Evolutionary conservation across 2,329 filamentous ascomycete species (phyloP), one percentile per base, ranked within the genome.

Genomic region (Albophoma yamanashiensis): DNA sequence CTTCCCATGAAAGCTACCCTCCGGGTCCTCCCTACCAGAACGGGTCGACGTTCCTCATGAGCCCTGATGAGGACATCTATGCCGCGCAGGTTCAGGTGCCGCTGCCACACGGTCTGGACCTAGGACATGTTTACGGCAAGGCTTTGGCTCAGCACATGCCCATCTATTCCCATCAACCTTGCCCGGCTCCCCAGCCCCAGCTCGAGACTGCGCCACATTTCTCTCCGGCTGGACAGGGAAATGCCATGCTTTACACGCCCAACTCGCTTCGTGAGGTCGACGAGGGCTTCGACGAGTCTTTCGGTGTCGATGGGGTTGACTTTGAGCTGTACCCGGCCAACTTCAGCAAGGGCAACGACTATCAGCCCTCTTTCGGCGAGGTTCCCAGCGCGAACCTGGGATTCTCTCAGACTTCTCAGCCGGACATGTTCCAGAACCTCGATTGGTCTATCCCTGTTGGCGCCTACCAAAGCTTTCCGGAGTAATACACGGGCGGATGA

Each of bases 221-320:
- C 62, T 91, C 88, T 4, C 87, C 88, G 11, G 79, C 80, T 59
- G 88, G 86, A 6, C 87, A 90, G 66, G 80, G 82, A 42, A 86
- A 88, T 62, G 76, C 85, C 1, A 89, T 89, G 75, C 79, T 91
- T 39, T 88, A 81, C 73, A 88, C 88, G 12, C 85, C 88, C 56
- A 79, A 80, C 50, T 86, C 86, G 0, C 72, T 85, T 62, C 76
- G 77, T 22, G 81, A 84, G 31, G 78, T 85, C 34, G 88, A 91
- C 62, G 87, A 91, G 67, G 82, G 80, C 45, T 89, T 85, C 65
- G 82, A 83, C 47, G 85, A 87, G 38, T 73, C 75, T 39, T 74
- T 73, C 56, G 74, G 70, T n/a, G 75, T 70, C 12, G 74, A 77
- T 31, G 75, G 75, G n/a, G 74, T 71, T 14, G 88, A 91, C 70